Evolutionary conservation across 495 filamentous ascomycete genomes (phyloP), one percentile per base, ranked within the genome.

Genomic region (Daldinia grandis): DNA sequence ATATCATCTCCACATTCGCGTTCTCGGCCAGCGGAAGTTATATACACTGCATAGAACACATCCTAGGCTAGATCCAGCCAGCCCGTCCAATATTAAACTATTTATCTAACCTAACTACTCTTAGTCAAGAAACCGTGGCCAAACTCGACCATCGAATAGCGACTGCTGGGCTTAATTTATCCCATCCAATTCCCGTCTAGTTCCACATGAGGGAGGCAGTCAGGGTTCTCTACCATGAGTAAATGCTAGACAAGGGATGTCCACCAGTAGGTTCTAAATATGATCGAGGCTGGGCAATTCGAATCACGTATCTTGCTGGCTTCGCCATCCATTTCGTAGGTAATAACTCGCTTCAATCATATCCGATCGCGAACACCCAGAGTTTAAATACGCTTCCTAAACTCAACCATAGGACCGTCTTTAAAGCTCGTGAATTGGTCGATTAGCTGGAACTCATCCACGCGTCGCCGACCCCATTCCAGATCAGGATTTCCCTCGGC

Each of bases 371-470:
- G 25, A 35, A 25, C 10, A 9, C 24, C 42, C 24, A 3, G n/a
- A 5, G 4, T 50, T 54, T 51, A 71, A 31, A 56, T 73, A 40
- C 80, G 67, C 74, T 61, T 76, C 74, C 82, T 72, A 73, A 89
- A 89, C 78, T 88, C 81, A 51, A 88, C 76, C 76, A 87, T 80
- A 2, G 83, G 83, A n/a, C 87, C 87, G 50, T 86, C 76, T 77
- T 87, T 88, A 54, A 80, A 66, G 68, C 86, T 86, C 28, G 86
- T 87, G 76, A 88, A 88, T 38, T 81, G 83, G 71, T 89, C 87
- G 54, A 82, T 73, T 30, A 88, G 76, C 76, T 88, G 86, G 73
- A 82, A 87, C 74, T 88, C 86, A 5, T 73, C 77, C 15, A 56
- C 58, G 40, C 81, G 73, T 54, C 84, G 73, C 21, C 87, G 69